phyloP scores from a whole-genome alignment of 306 rosid species.

The Medicago truncatula region MtrunA17r5.0-ANR NC_053048.1:26769001-26769500 shows the following conservation, averaged over 20 bases:
- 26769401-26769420: not conserved
- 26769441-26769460: not conserved
- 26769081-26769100: not conserved
- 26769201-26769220: conserved; percentile 40
- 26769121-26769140: conserved; percentile 51
- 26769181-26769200: conserved; percentile 42
- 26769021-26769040: conserved; percentile 46
- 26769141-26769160: conserved; percentile 13
- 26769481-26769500: conserved; percentile 27
- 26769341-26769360: not conserved
- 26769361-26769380: not conserved
- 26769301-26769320: conserved; percentile 37
- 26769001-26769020: conserved; percentile 46
- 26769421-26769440: not conserved
- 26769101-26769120: conserved; percentile 49
- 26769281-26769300: conserved; percentile 34
- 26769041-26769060: conserved; percentile 44
- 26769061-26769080: conserved; percentile 7
- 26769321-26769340: conserved; percentile 38
- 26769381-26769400: not conserved
- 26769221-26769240: conserved; percentile 32
- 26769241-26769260: conserved; percentile 36
- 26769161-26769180: conserved; percentile 14
- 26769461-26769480: conserved; percentile 30
- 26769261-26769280: conserved; percentile 41